phyloP scores from a whole-genome alignment of 2,329 filamentous ascomycete genomes.

The Neopestalotiopsis rosae region DNA sequence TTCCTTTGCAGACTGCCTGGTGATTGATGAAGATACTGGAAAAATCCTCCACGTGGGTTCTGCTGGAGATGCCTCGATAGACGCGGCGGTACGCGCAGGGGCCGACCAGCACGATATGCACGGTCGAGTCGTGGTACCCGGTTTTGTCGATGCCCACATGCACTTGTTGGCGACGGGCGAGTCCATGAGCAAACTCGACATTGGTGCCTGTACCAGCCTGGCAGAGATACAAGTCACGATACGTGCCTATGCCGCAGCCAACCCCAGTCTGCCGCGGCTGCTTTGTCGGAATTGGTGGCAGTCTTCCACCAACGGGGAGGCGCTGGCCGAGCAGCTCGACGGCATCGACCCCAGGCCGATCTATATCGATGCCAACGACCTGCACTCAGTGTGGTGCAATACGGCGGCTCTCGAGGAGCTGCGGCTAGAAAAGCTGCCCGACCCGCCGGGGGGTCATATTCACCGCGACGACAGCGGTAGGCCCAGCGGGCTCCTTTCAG shows the following conservation, averaged over 20 bases:
- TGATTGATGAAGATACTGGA: conserved; percentile 10
- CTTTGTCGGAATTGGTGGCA: conserved; percentile 63
- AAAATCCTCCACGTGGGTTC: conserved; percentile 27
- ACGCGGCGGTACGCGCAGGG: conserved; percentile 19
- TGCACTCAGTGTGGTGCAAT: conserved; percentile 64
- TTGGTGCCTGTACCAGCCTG: conserved; percentile 53
- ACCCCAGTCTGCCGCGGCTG: conserved; percentile 54
- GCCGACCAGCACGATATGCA: conserved; percentile 27
- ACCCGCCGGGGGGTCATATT: conserved; percentile 58
- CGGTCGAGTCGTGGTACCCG: conserved; percentile 51
- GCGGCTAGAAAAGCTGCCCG: conserved; percentile 47
- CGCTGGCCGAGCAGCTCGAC: conserved; percentile 54
- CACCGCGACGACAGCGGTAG: conserved; percentile 53
- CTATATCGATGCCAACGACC: conserved; percentile 61
- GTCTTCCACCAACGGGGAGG: conserved; percentile 38
- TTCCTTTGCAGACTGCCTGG: neutral
- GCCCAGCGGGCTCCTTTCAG: conserved; percentile 55
- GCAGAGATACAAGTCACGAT: conserved; percentile 56
- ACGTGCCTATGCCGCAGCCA: conserved; percentile 47
- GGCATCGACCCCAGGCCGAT: conserved; percentile 60
- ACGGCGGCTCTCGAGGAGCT: conserved; percentile 56
- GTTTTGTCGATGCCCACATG: conserved; percentile 64
- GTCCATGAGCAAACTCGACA: conserved; percentile 54
- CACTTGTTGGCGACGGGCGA: conserved; percentile 61
- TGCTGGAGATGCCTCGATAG: conserved; percentile 22